Base-by-base conservation (phyloP, 208 protist species). In the Lotmaria passim region DNA sequence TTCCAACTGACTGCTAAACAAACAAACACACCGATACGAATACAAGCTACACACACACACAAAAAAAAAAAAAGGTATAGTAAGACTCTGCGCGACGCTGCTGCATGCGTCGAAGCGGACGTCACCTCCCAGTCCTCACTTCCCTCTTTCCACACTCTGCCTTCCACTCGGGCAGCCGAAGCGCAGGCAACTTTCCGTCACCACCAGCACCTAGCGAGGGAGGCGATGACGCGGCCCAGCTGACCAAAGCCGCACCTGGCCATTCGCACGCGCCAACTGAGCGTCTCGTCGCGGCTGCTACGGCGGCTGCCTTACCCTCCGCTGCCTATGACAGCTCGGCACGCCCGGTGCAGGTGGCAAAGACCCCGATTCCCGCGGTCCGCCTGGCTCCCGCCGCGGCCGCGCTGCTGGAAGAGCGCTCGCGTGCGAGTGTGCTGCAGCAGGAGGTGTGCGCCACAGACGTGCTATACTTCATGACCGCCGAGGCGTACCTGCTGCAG, bases 381-480 rank as follows among this genome's bases (percentile, higher is more conserved):
- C 44, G 33, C 12, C 63, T 77, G 38, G 8, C 71, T 3, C 57
- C 63, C 19, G 26, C 39, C 28, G 71, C 57, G 8, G 71, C 71
- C 12, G 71, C 55, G 3, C 36, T 61, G 57, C 71, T 77, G 3
- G 38, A 51, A 14, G n/a, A 19, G 34, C 71, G 71, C 10, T 19
- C 57, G 19, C 33, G 47, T 26, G 71, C 65, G 17, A 77, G 71
- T 33, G 71, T 67, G 14, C 12, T 66, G 47, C 63, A 43, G 24
- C 71, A 77, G 28, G 63, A 77, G 15, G 10, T 41, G 19, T 64
- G 63, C 23, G 71, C 63, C n/a, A 33, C 62, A 3, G 71, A 77
- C 30, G 31, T 77, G 28, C 47, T 67, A 14, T 77, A 77, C 33
- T 77, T 77, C 26, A 67, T 77, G 62, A 28, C 47, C 19, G 57